Conservation (phyloP, 2,329 filamentous ascomycete species). For the Aspergillus quadricinctus region DNA sequence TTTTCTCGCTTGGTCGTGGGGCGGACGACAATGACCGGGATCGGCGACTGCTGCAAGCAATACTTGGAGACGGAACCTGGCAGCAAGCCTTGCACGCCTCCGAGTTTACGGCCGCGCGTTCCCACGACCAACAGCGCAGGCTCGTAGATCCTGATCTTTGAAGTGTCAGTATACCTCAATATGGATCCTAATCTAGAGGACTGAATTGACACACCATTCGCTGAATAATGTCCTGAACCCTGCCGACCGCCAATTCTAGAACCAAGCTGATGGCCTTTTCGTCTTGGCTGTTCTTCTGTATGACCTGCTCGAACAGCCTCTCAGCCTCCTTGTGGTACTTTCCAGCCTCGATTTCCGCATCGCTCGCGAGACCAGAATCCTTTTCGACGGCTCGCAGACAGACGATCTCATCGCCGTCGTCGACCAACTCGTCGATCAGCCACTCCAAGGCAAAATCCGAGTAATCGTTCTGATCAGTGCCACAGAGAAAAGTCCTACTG, state of each 20-base stretch:
- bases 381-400: conserved; percentile 86
- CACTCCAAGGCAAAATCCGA: conserved; percentile 90
- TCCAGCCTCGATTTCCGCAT: conserved; percentile 58
- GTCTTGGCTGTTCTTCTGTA: conserved; percentile 74
- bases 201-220: conserved; percentile 61
- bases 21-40: conserved; percentile 87
- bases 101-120: conserved; percentile 76
- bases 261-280: conserved; percentile 76
- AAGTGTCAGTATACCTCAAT: conserved; percentile 10
- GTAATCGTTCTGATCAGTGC: conserved; percentile 85
- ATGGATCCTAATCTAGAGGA: background rate
- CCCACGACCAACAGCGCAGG: conserved; percentile 88
- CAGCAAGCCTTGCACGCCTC: conserved; percentile 79
- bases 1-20: conserved; percentile 83
- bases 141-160: conserved; percentile 82
- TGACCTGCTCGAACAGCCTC: conserved; percentile 68
- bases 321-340: conserved; percentile 74
- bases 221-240: conserved; percentile 85
- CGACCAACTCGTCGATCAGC: conserved; percentile 85
- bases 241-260: conserved; percentile 82
- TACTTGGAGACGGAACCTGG: conserved; percentile 92
- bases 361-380: conserved; percentile 64
- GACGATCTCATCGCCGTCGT: conserved; percentile 89
- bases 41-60: conserved; percentile 86
- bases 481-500: conserved; percentile 84